These are phyloP conservation scores for Crithidia thermophila DNA, from an alignment of 208 protist genomes.

Conservation along the genomic window DNA sequence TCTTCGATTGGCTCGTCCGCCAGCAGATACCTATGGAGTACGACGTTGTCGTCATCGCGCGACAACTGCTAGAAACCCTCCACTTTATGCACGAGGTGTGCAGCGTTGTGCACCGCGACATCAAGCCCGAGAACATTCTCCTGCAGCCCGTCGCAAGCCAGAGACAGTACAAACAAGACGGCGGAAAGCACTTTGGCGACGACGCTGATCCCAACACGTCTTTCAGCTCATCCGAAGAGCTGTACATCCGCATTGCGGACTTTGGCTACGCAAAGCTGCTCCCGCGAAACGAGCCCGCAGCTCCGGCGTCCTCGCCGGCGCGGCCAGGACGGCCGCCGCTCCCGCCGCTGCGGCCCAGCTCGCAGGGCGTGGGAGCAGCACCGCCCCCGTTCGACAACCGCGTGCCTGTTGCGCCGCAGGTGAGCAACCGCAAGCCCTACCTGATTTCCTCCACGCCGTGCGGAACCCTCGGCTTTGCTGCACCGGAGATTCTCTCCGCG, in stretches of 20 bases:
- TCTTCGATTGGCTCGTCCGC: constrained; percentile 63
- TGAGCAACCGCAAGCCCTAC: constrained; percentile 9
- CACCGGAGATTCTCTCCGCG: constrained; percentile 54
- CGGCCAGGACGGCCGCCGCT: neutral
- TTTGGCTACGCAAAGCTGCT: constrained; percentile 59
- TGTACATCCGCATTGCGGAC: constrained; percentile 49
- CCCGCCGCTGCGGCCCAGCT: constrained; percentile 4
- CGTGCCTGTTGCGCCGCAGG: neutral
- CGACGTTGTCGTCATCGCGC: constrained; percentile 48
- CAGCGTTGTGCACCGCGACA: constrained; percentile 94
- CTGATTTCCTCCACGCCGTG: constrained; percentile 48
- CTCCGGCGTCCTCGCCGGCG: neutral
- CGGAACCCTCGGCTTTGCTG: constrained; percentile 57
- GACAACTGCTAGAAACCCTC: constrained; percentile 48
- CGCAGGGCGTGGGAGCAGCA: neutral
- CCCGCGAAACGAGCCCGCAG: constrained; percentile 13
- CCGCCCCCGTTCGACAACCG: neutral
- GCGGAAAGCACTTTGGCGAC: constrained; percentile 26
- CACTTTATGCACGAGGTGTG: constrained; percentile 55
- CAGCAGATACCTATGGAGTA: constrained; percentile 48
- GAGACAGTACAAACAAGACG: constrained; percentile 20
- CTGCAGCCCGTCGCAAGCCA: constrained; percentile 22
- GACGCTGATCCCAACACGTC: neutral
- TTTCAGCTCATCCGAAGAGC: constrained; percentile 11
- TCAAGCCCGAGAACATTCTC: constrained; percentile 95